Evolutionary conservation across 1,284 basidiomycete species (phyloP), one percentile per base, ranked within the genome.

Genomic region (Volvariella volvacea): DNA sequence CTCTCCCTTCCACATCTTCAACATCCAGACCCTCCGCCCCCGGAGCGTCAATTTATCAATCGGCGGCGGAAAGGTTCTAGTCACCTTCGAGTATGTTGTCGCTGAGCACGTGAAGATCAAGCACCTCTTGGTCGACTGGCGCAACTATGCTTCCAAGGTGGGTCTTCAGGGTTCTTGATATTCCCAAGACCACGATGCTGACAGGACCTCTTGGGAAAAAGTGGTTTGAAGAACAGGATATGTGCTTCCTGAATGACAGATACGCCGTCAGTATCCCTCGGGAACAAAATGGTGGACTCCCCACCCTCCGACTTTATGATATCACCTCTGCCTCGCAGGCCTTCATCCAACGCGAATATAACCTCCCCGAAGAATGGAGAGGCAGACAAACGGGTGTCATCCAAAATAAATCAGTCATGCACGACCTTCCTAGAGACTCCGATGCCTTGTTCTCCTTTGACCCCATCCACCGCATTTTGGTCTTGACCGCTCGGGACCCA

Each of bases 121-220:
- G 47, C 71, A 73, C 43, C 58, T 73, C 33, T 55, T 75, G 33
- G 55, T 75, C 46, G 66, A 73, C 44, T 75, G 73, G 73, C 60
- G 57, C 39, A 70, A 59, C 22, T 64, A 70, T 42, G 65, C 66
- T 43, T 67, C 67, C 20, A 64, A 63, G 56, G 70, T 73, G 25
- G 25, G 25, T 28, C 25, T 6, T 6, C 34, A 7, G 34, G n/a
- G 8, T 15, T 15, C 6, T 36, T 31, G 9, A 31, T 31, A 9
- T 31, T 31, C 30, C 30, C 30, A n/a, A n/a, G n/a, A n/a, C n/a
- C n/a, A n/a, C n/a, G n/a, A n/a, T n/a, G n/a, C n/a, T n/a, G n/a
- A n/a, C 30, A 31, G 9, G 9, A 31, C 30, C 30, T 31, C 30
- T 31, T 31, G 9, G 30, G 9, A 31, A 37, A 17, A 43, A 75